Conservation (phyloP, 257 asterid genomes). For the Voacanga thouarsii region DNA sequence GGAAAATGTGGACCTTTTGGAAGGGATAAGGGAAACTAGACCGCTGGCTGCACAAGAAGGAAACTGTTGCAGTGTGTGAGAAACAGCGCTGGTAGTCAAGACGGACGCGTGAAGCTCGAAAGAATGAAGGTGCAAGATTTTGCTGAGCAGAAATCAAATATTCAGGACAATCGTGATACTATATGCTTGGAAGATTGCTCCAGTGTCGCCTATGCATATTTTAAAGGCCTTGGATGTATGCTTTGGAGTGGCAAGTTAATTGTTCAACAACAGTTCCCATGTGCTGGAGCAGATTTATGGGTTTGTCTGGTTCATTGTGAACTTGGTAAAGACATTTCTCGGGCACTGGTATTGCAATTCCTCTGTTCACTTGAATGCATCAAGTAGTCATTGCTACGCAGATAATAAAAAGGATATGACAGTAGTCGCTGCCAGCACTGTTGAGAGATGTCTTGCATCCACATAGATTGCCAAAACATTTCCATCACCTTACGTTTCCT, state of each 20-base stretch:
- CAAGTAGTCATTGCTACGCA: constrained; percentile 17
- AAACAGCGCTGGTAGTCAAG: constrained; percentile 17
- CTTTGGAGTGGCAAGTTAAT: constrained; percentile 29
- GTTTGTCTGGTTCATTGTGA: constrained; percentile 50
- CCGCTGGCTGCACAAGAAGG: constrained; percentile 50
- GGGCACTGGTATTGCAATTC: not conserved
- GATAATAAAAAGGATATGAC: constrained; percentile 22
- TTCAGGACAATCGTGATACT: constrained; percentile 30
- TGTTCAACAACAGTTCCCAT: constrained; percentile 35
- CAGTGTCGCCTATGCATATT: constrained; percentile 28
- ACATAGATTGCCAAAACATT: too few relatives aligned
- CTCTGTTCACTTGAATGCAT: not conserved
- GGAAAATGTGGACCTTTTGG: constrained; percentile 54
- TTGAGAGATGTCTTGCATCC: too few relatives aligned
- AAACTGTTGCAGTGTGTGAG: constrained; percentile 34
- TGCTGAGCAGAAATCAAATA: constrained; percentile 23
- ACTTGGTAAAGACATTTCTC: constrained; percentile 30
- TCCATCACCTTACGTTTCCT: constrained; percentile 26
- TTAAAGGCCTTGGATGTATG: constrained; percentile 30
- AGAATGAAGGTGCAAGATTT: constrained; percentile 41
- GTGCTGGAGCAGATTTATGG: constrained; percentile 38
- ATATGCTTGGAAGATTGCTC: constrained; percentile 32
- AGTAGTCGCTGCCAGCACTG: constrained; percentile 23
- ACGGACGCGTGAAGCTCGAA: constrained; percentile 42
- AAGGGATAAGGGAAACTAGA: constrained; percentile 54